A percentile compares a stretch with the other conserved stretches of the same genome.
Evolutionary conservation across 2,329 filamentous ascomycete species (phyloP).

Genomic region (Trichocomaceae sp.): DNA sequence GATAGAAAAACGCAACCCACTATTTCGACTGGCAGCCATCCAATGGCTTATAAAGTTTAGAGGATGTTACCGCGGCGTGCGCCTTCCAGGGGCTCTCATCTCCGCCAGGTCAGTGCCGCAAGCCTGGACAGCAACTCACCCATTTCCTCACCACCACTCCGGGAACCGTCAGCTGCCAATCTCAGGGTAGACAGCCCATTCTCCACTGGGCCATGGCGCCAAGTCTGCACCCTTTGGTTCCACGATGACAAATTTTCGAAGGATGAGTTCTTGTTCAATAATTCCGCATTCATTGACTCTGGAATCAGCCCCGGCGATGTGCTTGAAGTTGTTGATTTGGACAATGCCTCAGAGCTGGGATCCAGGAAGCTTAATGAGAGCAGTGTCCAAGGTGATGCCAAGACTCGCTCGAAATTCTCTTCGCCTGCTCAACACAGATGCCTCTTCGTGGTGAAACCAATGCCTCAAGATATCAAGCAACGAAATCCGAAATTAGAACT

Average conservation of each 20-base stretch:
- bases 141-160: conserved; percentile 22
- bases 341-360: conserved; percentile 35
- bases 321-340: conserved; percentile 62
- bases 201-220: conserved; percentile 22
- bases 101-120: conserved; percentile 36
- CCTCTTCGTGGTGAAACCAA: conserved; percentile 65
- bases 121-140: conserved; percentile 32
- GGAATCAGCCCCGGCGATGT: conserved; percentile 60
- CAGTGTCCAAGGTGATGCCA: conserved; percentile 23
- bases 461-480: conserved; percentile 60
- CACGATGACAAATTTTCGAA: conserved; percentile 68
- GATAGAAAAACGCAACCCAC: background rate
- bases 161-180: conserved; percentile 15
- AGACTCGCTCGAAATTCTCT: conserved; percentile 30
- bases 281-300: conserved; percentile 59
- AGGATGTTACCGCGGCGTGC: conserved; percentile 34
- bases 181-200: conserved; percentile 3
- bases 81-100: conserved; percentile 34
- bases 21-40: background rate
- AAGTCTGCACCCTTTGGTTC: conserved; percentile 47
- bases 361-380: conserved; percentile 22
- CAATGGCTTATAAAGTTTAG: conserved; percentile 3
- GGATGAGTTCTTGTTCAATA: conserved; percentile 74
- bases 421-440: conserved; percentile 44
- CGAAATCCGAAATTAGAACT: conserved; percentile 61